Evolutionary conservation across 495 filamentous ascomycete genomes (phyloP).

Genomic region (Xylaria flabelliformis): DNA sequence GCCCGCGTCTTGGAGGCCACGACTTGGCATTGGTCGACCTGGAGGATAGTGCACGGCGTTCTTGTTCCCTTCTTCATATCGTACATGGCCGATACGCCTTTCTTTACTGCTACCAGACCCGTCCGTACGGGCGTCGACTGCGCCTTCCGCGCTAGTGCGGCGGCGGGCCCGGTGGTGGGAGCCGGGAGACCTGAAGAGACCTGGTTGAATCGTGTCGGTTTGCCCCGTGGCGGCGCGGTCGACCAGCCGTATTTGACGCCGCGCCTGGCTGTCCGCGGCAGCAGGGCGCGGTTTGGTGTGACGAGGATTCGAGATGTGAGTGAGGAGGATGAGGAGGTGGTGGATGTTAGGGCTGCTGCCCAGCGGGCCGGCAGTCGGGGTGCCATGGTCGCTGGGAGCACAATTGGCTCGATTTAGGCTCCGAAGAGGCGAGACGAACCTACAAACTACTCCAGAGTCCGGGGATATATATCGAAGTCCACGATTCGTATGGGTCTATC

Average conservation of each 20-base stretch:
- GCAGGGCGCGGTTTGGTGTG: slow-evolving; percentile 46
- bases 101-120: slow-evolving; percentile 84
- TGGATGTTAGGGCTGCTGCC: slow-evolving; percentile 37
- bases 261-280: slow-evolving; percentile 53
- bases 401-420: slow-evolving; percentile 17
- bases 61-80: slow-evolving; percentile 78
- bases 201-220: slow-evolving; percentile 60
- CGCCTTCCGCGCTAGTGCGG: slow-evolving; percentile 80
- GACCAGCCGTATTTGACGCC: slow-evolving; percentile 63
- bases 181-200: slow-evolving; percentile 55
- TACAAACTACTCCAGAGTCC: neutral
- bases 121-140: slow-evolving; percentile 78
- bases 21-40: slow-evolving; percentile 90
- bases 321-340: slow-evolving; percentile 19
- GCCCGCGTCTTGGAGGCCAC: slow-evolving; percentile 80
- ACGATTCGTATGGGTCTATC: slow-evolving; percentile 5
- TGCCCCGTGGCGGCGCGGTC: slow-evolving; percentile 48
- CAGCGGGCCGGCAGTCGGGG: slow-evolving; percentile 60
- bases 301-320: slow-evolving; percentile 45
- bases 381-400: slow-evolving; percentile 56
- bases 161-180: slow-evolving; percentile 74
- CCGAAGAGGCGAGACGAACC: neutral
- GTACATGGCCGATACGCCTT: slow-evolving; percentile 93
- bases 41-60: slow-evolving; percentile 87
- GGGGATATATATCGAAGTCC: neutral